Evolutionary conservation across 2,329 filamentous ascomycete species (phyloP).

Genomic region (Trichocomaceae sp.): DNA sequence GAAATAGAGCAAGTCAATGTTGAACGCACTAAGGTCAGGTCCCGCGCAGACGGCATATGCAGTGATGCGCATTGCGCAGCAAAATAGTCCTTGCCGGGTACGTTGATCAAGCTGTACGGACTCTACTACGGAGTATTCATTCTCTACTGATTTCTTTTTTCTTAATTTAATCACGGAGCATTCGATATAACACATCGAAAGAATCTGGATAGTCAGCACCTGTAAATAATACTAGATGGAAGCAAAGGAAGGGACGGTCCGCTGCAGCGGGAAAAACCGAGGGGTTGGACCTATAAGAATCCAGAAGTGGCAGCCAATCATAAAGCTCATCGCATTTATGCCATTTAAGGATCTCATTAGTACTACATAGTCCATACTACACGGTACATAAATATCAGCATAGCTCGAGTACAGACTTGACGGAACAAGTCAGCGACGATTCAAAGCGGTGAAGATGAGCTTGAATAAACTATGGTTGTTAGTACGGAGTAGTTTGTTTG

Average conservation of each 20-base stretch:
- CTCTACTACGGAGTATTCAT: too few species aligned
- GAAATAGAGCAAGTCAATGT: too few species aligned
- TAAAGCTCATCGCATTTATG: background rate
- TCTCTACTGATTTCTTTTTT: background rate
- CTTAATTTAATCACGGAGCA: background rate
- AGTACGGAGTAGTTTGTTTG: background rate
- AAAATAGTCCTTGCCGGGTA: conserved; percentile 4
- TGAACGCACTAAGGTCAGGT: conserved; percentile 7
- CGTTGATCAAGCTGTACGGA: background rate
- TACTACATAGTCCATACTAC: too few species aligned
- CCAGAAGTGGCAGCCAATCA: background rate
- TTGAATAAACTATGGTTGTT: too few species aligned
- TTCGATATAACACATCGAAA: too few species aligned
- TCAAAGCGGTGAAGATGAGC: too few species aligned
- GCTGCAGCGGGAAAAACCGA: conserved; percentile 5
- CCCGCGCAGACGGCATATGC: conserved; percentile 25
- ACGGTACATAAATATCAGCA: too few species aligned
- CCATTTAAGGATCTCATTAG: too few species aligned
- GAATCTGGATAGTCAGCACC: too few species aligned
- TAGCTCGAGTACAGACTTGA: too few species aligned
- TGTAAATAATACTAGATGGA: too few species aligned
- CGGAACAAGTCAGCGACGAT: too few species aligned
- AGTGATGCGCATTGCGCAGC: conserved; percentile 12
- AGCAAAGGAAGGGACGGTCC: conserved; percentile 4
- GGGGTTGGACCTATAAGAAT: conserved; percentile 9